Evolutionary conservation across 169 alveolate genomes (phyloP).

Genomic region (Amoebophrya sp.): DNA sequence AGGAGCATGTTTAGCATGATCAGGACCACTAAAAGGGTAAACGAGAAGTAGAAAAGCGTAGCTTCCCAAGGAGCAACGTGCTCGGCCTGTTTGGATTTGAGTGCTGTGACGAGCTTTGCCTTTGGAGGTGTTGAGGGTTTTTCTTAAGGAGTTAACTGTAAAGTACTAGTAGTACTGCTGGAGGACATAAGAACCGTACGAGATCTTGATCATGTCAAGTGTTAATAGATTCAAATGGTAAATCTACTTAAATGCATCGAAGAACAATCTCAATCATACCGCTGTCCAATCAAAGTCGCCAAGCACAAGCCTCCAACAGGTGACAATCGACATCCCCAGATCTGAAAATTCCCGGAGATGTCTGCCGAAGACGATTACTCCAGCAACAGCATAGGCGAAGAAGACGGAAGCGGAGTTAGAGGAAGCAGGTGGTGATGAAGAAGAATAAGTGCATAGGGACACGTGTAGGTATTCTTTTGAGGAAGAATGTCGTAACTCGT

Average conservation of each 20-base stretch:
- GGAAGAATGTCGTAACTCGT: too few species aligned
- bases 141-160: too few species aligned
- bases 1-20: conserved; percentile 29
- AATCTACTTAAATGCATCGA: too few species aligned
- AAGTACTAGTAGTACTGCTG: too few species aligned
- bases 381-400: not conserved
- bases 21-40: not conserved
- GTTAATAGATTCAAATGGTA: too few species aligned
- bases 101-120: too few species aligned
- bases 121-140: too few species aligned
- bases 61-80: not conserved
- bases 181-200: too few species aligned
- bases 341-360: not conserved
- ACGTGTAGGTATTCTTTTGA: too few species aligned
- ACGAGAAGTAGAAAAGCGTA: not conserved
- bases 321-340: not conserved
- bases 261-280: too few species aligned
- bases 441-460: not conserved
- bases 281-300: conserved; percentile 5
- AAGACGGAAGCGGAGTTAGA: not conserved
- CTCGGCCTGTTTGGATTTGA: not conserved
- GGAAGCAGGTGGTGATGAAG: not conserved
- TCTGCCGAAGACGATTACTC: not conserved
- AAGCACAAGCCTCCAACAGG: not conserved
- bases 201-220: too few species aligned